Percentiles rank a stretch among this genome's conserved stretches.
These are phyloP conservation scores for Termitomyces sp. DNA, from an alignment of 768 basidiomycete species.

Conservation along the genomic window DNA sequence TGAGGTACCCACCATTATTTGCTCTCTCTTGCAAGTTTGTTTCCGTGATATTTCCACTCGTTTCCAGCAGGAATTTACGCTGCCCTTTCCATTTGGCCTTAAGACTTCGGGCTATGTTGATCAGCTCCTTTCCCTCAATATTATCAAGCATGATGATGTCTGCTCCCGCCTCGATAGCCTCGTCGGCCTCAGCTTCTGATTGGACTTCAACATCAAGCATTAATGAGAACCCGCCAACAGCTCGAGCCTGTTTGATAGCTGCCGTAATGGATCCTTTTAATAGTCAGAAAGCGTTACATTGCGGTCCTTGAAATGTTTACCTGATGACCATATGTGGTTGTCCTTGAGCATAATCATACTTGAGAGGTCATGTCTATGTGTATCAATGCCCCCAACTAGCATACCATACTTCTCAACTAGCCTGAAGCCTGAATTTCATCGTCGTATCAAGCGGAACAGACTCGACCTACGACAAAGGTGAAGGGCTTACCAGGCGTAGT, in stretches of 20 bases:
- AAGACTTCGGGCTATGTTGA: constrained; percentile 60
- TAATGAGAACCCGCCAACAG: constrained; percentile 87
- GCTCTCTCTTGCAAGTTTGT: constrained; percentile 74
- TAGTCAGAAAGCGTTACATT: neutral
- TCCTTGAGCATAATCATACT: constrained; percentile 99
- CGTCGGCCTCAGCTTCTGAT: constrained; percentile 85
- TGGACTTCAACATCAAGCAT: constrained; percentile 92
- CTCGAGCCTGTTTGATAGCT: constrained; percentile 80
- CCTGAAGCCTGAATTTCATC: constrained; percentile 62
- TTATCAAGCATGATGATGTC: constrained; percentile 97
- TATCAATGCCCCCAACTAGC: constrained; percentile 94
- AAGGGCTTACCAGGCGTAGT: constrained; percentile 74
- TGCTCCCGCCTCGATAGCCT: constrained; percentile 95
- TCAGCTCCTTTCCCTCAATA: constrained; percentile 73
- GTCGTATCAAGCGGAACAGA: neutral
- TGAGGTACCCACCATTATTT: constrained; percentile 61
- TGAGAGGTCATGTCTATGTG: constrained; percentile 94
- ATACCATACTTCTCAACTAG: constrained; percentile 98
- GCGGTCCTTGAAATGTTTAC: constrained; percentile 28
- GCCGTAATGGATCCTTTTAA: constrained; percentile 78
- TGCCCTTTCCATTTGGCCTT: constrained; percentile 77
- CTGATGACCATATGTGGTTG: constrained; percentile 98
- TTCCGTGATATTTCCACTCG: constrained; percentile 94
- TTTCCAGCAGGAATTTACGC: constrained; percentile 86
- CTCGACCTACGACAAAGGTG: neutral